These are phyloP conservation scores for Auricularia auricula-judae DNA, from an alignment of 768 basidiomycete species.

Conservation along the genomic window DNA sequence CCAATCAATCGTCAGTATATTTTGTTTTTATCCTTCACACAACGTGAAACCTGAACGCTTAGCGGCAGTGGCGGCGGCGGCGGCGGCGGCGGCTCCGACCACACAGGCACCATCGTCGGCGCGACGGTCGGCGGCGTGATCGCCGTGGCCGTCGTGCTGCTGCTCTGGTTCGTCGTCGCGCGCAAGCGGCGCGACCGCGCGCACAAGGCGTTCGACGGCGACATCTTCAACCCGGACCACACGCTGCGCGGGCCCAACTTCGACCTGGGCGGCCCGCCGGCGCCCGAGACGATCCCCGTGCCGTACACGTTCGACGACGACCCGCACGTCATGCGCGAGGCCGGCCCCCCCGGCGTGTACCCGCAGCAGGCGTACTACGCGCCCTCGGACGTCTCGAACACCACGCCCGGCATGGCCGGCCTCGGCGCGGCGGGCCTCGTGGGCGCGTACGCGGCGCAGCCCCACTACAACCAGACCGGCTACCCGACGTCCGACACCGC, in stretches of 20 bases:
- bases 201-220: background rate
- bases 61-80: background rate
- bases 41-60: no score
- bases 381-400: background rate
- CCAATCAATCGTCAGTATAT: no score
- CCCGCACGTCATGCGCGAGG: background rate
- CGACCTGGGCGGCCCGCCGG: background rate
- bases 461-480: background rate
- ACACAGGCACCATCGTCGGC: background rate
- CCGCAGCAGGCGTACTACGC: background rate
- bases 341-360: background rate
- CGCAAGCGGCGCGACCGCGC: background rate
- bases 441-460: slow-evolving; percentile 2
- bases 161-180: background rate
- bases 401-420: slow-evolving; percentile 5
- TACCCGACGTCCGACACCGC: background rate
- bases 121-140: background rate
- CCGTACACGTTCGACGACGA: background rate
- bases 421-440: background rate
- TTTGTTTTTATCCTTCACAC: no score
- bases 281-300: background rate
- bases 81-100: background rate
- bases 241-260: background rate
- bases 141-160: background rate
- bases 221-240: slow-evolving; percentile 1